Conservation (phyloP, 345 rosid species). For the Pseudoturritis turrita region DNA sequence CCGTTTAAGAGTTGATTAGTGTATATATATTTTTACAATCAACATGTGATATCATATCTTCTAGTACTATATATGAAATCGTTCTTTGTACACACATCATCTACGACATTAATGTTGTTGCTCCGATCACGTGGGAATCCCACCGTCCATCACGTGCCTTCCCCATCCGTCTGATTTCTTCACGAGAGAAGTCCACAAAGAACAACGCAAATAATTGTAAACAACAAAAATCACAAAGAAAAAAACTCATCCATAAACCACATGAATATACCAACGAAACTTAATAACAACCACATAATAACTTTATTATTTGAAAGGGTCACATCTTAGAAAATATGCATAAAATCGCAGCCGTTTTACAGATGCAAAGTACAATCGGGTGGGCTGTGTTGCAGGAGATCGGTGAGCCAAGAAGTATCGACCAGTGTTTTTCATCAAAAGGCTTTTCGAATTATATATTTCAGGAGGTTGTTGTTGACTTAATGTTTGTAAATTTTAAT, state of each 20-base stretch:
- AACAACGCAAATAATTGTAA: not conserved
- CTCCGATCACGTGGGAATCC: conserved; percentile 10
- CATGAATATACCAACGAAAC: not conserved
- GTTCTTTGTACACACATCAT: not conserved
- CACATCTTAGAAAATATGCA: not conserved
- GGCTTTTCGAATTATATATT: not conserved
- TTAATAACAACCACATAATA: not conserved
- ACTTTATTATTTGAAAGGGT: not conserved
- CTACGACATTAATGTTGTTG: not conserved
- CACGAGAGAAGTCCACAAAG: conserved; percentile 8
- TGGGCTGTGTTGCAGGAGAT: not conserved
- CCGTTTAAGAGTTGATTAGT: not conserved
- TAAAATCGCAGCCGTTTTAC: not conserved
- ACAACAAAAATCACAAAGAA: not conserved
- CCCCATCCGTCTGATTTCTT: not conserved
- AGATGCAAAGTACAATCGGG: not conserved
- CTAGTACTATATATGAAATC: not conserved
- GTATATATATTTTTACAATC: not conserved
- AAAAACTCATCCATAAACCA: not conserved
- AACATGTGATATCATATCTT: not conserved
- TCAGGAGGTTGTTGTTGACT: not conserved
- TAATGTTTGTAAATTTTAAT: not conserved
- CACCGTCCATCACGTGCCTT: conserved; percentile 2
- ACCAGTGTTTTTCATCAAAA: not conserved
- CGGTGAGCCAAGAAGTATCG: not conserved